phyloP scores from a whole-genome alignment of 1,284 basidiomycete genomes.

The Clitocybe nebularis region DNA sequence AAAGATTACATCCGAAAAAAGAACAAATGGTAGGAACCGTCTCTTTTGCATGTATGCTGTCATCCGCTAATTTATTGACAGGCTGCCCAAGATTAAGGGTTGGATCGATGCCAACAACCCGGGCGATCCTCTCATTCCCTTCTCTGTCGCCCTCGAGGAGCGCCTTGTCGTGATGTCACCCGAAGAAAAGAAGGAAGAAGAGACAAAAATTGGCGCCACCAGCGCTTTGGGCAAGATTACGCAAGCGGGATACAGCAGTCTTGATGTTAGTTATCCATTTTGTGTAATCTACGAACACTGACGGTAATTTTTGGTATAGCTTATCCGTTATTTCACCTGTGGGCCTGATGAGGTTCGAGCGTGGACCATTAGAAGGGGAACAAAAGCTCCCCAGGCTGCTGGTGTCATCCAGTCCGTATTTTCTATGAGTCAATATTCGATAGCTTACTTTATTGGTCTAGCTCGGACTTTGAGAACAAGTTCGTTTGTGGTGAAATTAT shows the following conservation, averaged over 20 bases:
- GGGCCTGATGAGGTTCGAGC: slow-evolving; percentile 96
- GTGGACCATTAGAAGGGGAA: slow-evolving; percentile 94
- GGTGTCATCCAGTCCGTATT: slow-evolving; percentile 92
- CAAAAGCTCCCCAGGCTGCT: slow-evolving; percentile 95
- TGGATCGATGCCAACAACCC: slow-evolving; percentile 99
- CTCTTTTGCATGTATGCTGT: not conserved
- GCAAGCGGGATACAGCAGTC: slow-evolving; percentile 82
- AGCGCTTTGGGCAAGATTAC: slow-evolving; percentile 89
- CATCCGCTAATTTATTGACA: too few relatives aligned
- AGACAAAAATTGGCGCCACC: slow-evolving; percentile 66
- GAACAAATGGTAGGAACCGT: slow-evolving; percentile 83
- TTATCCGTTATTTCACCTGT: slow-evolving; percentile 96
- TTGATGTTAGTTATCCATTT: slow-evolving; percentile 57
- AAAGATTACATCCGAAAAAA: slow-evolving; percentile 95
- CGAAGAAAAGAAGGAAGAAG: slow-evolving; percentile 77
- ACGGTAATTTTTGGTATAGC: slow-evolving; percentile 25
- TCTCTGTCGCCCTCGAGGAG: slow-evolving; percentile 96
- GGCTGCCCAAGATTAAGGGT: slow-evolving; percentile 94
- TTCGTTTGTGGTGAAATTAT: slow-evolving; percentile 99
- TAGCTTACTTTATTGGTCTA: too few relatives aligned
- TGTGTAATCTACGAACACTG: not conserved
- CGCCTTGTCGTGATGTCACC: slow-evolving; percentile 69
- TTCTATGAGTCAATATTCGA: too few relatives aligned
- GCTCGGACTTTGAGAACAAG: slow-evolving; percentile 95
- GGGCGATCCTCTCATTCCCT: slow-evolving; percentile 94